Conservation (phyloP, 2,329 filamentous ascomycete genomes). For the Fusarium nanum region DNA sequence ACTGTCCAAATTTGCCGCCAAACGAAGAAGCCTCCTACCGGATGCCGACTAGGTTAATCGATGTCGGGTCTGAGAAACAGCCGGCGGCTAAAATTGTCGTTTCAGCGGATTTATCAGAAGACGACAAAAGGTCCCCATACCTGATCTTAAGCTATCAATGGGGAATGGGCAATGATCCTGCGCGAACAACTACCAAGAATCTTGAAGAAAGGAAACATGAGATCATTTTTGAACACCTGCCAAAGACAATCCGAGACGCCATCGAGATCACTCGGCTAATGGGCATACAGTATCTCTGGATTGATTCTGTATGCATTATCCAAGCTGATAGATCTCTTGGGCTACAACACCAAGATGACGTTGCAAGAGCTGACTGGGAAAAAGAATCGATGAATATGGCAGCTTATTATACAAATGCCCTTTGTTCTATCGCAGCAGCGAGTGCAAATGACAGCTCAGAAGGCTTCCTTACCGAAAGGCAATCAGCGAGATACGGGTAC, state of each 20-base stretch:
- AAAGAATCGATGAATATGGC: not conserved
- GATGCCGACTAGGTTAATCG: not conserved
- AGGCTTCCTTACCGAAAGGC: not conserved
- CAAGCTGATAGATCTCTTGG: not conserved
- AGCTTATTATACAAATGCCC: not conserved
- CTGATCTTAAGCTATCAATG: not conserved
- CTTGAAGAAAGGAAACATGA: rapidly evolving
- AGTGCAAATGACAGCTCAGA: not conserved
- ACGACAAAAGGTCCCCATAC: rapidly evolving
- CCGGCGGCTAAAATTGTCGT: rapidly evolving
- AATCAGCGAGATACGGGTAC: rapidly evolving
- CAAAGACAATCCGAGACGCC: not conserved
- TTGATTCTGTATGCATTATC: not conserved
- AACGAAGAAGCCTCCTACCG: not conserved
- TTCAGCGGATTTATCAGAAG: rapidly evolving
- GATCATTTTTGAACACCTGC: rapidly evolving
- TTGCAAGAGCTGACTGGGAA: not conserved
- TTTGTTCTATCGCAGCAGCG: not conserved
- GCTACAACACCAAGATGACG: not conserved
- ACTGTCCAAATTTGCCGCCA: not conserved
- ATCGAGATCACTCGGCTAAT: rapidly evolving
- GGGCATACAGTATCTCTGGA: not conserved
- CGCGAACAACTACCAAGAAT: rapidly evolving
- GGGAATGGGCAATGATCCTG: not conserved
- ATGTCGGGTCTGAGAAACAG: rapidly evolving